A percentile compares a stretch with the other conserved stretches of the same genome.
These are phyloP conservation scores for Mytilinidion resinicola DNA, from an alignment of 495 filamentous ascomycete genomes.

Conservation along the genomic window DNA sequence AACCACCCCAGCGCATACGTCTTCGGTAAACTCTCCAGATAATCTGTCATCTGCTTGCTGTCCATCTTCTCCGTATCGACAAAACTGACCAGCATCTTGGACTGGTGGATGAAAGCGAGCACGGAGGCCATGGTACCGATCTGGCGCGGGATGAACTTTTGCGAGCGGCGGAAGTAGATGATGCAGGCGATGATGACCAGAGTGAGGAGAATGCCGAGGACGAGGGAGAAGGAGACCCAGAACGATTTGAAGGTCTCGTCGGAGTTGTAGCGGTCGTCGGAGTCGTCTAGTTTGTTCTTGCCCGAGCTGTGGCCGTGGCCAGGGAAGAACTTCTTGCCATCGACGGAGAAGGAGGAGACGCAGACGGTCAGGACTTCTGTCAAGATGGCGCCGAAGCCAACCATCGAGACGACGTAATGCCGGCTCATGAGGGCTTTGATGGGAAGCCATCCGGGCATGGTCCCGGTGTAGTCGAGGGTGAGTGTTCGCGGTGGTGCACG, in stretches of 20 bases:
- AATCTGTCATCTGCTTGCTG: conserved; percentile 49
- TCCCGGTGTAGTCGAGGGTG: conserved; percentile 64
- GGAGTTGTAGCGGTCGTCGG: conserved; percentile 38
- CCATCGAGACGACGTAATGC: conserved; percentile 56
- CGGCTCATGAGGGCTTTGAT: conserved; percentile 54
- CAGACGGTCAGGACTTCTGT: conserved; percentile 64
- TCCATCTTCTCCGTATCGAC: conserved; percentile 57
- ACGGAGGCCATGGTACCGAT: conserved; percentile 66
- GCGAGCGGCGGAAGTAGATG: conserved; percentile 50
- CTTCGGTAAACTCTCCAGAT: conserved; percentile 50
- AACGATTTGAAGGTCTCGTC: conserved; percentile 58
- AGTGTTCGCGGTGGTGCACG: conserved; percentile 57
- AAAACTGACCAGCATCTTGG: conserved; percentile 67
- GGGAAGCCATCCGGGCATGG: conserved; percentile 59
- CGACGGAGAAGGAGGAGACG: conserved; percentile 54
- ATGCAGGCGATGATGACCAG: conserved; percentile 47
- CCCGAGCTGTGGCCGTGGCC: conserved; percentile 10
- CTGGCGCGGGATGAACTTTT: conserved; percentile 63
- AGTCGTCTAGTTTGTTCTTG: conserved; percentile 7
- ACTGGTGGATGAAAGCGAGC: conserved; percentile 66
- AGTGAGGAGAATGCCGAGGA: conserved; percentile 52
- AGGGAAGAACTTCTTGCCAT: conserved; percentile 48
- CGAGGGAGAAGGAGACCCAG: conserved; percentile 51
- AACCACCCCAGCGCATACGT: conserved; percentile 71
- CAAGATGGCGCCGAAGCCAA: conserved; percentile 56